Evolutionary conservation across 1,284 basidiomycete genomes (phyloP), one percentile per base, ranked within the genome.

Genomic region (Cutaneotrichosporon cyanovorans): DNA sequence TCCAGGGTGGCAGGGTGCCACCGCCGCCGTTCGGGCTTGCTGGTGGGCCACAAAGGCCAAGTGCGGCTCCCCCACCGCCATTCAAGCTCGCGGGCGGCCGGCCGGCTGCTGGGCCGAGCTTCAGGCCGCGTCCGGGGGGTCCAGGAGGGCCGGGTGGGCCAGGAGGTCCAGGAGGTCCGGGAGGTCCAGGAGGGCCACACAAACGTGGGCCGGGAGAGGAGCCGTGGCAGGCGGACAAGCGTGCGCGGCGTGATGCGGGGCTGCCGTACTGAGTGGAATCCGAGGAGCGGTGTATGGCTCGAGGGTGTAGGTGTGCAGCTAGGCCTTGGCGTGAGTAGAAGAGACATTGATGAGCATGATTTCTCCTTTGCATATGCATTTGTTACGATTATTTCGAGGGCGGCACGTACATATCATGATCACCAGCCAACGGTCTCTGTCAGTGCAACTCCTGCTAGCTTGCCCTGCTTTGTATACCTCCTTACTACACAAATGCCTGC

Each of bases 11-110:
- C 16, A 18, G 34, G 11, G 37, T 22, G 3, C 50, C 45, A 1
- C 42, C 48, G 4, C 34, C 48, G 32, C 42, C 45, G 40, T 54
- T 54, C 48, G 36, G 40, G 43, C 34, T 50, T 2, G 40, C 40
- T 15, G 48, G 25, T 7, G 25, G 25, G n/a, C n/a, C n/a, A n/a
- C n/a, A n/a, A n/a, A n/a, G n/a, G n/a, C n/a, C n/a, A n/a, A n/a
- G 42, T 16, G 16, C 25, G 12, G 37, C 25, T 2, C 49, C 45
- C 3, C 41, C 48, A 2, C 33, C 48, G 31, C 42, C 45, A 37
- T 54, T 54, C 48, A 37, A 40, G 42, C 37, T 50, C 5, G 42
- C 39, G 9, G 48, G 52, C 15, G 41, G 39, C 9, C 33, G 18
- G 8, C 43, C 37, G 6, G 31, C 19, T 1, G 14, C 28, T 3